These are phyloP conservation scores for Circinella umbellata DNA, from an alignment of 371 early-diverging fungal genomes.

Conservation along the genomic window DNA sequence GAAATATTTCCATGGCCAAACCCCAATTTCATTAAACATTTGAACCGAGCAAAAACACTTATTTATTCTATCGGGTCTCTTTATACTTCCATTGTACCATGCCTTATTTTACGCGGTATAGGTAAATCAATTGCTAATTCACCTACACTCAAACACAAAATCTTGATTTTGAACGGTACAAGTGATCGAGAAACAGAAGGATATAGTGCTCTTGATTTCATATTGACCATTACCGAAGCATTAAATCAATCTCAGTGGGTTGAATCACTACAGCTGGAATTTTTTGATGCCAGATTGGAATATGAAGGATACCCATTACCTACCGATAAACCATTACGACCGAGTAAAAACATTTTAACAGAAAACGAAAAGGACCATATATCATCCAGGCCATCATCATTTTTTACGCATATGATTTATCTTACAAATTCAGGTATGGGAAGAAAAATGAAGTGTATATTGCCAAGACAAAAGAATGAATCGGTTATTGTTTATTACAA, in stretches of 20 bases:
- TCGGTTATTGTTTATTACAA: too few relatives aligned
- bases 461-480: too few relatives aligned
- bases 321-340: neutral
- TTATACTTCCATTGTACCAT: constrained; percentile 68
- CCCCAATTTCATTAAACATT: constrained; percentile 47
- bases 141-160: constrained; percentile 51
- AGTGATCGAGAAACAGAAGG: constrained; percentile 67
- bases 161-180: constrained; percentile 66
- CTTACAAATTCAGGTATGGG: constrained; percentile 26
- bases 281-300: constrained; percentile 1
- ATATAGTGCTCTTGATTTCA: constrained; percentile 67
- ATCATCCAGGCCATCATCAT: constrained; percentile 50
- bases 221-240: constrained; percentile 62
- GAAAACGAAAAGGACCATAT: neutral
- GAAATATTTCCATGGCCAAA: constrained; percentile 66
- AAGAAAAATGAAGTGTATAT: constrained; percentile 15
- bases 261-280: constrained; percentile 28
- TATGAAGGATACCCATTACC: constrained; percentile 10
- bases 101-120: constrained; percentile 62
- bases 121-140: constrained; percentile 59
- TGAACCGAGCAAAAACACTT: constrained; percentile 45
- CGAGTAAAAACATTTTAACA: neutral
- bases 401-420: constrained; percentile 69
- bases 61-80: constrained; percentile 69
- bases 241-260: constrained; percentile 54